Evolutionary conservation across 169 alveolate species (phyloP).

Genomic region (Ichthyophthirius multifiliis): DNA sequence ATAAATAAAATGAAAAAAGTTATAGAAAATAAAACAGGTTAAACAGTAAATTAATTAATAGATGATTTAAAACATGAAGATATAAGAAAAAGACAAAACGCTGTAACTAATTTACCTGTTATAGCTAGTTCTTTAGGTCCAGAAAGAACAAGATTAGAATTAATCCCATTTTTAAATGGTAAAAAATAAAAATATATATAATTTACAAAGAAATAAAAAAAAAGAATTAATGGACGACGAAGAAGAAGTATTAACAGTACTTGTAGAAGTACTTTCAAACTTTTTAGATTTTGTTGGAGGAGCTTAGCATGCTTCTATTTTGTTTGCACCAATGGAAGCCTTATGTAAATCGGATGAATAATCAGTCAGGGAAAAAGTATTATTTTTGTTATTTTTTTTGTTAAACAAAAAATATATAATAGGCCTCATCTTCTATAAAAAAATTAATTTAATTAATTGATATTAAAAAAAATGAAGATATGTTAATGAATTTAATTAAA

Average conservation of each 20-base stretch:
- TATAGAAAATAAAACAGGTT: slow-evolving; percentile 32
- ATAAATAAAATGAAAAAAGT: not conserved
- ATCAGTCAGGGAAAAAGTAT: slow-evolving; percentile 66
- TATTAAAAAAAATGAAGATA: slow-evolving; percentile 50
- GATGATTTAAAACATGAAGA: slow-evolving; percentile 79
- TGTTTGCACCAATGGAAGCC: slow-evolving; percentile 57
- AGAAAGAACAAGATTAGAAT: slow-evolving; percentile 72
- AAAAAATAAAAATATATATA: not conserved
- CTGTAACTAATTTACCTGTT: slow-evolving; percentile 52
- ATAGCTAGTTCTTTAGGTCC: slow-evolving; percentile 73
- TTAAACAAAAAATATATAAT: not conserved
- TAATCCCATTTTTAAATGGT: slow-evolving; percentile 70
- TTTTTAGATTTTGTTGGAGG: slow-evolving; percentile 75
- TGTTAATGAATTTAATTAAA: slow-evolving; percentile 38
- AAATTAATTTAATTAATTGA: slow-evolving; percentile 28
- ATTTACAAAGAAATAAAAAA: too few relatives aligned
- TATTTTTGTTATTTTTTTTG: not conserved
- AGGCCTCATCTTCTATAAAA: slow-evolving; percentile 55
- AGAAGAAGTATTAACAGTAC: slow-evolving; percentile 65
- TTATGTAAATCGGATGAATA: slow-evolving; percentile 68
- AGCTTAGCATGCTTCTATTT: slow-evolving; percentile 28
- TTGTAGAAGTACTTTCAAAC: slow-evolving; percentile 56
- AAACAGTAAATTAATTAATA: slow-evolving; percentile 52
- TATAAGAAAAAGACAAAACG: slow-evolving; percentile 56
- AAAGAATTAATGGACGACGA: slow-evolving; percentile 78